Evolutionary conservation across 768 basidiomycete genomes (phyloP).

Genomic region (Albatrellus ellisii): DNA sequence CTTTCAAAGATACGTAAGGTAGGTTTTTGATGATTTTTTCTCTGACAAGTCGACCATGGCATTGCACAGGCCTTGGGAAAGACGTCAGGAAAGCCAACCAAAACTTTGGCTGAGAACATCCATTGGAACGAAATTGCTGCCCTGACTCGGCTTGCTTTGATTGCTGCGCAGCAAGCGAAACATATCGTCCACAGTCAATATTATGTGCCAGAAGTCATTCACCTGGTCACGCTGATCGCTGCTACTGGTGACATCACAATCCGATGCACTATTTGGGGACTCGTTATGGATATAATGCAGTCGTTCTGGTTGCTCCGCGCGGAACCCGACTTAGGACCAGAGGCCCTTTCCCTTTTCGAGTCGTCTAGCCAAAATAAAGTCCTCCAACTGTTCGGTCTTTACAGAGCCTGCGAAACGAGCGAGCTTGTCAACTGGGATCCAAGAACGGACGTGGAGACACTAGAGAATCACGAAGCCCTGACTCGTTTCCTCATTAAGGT

Average conservation of each 20-base stretch:
- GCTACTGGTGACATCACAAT: constrained; percentile 63
- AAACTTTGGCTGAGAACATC: constrained; percentile 50
- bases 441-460: constrained; percentile 33
- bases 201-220: constrained; percentile 73
- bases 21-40: constrained; percentile 9
- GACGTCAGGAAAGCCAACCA: constrained; percentile 50
- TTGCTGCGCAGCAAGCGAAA: constrained; percentile 55
- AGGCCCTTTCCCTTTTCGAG: constrained; percentile 49
- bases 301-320: constrained; percentile 48
- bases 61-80: constrained; percentile 52
- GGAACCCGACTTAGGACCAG: constrained; percentile 38
- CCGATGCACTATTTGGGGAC: constrained; percentile 71
- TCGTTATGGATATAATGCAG: constrained; percentile 73
- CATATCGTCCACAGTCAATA: constrained; percentile 56
- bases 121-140: constrained; percentile 78
- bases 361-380: constrained; percentile 42
- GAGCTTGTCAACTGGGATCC: constrained; percentile 54
- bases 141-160: constrained; percentile 60
- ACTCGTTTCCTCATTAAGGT: constrained; percentile 48
- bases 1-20: constrained; percentile 73
- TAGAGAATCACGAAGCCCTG: constrained; percentile 58
- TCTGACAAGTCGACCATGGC: not conserved
- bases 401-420: constrained; percentile 45
- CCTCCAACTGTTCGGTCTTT: constrained; percentile 63
- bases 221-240: constrained; percentile 67